These are phyloP conservation scores for Cryptococcus maquisensis DNA, from an alignment of 1,284 basidiomycete species.

Conservation along the genomic window DNA sequence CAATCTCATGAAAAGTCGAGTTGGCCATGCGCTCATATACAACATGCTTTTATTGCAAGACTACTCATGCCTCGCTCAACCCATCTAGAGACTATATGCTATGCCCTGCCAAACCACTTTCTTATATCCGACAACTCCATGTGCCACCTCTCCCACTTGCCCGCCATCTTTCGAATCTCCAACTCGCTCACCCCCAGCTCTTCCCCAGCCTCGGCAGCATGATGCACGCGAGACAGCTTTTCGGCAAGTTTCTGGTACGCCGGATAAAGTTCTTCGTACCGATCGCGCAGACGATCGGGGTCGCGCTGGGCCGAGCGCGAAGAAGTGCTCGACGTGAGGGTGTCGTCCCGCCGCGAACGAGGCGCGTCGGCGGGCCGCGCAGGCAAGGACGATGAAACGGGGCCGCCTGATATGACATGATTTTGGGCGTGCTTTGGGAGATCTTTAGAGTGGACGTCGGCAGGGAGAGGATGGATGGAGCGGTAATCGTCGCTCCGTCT, in stretches of 20 bases:
- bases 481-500: not conserved
- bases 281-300: constrained; percentile 26
- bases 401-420: not conserved
- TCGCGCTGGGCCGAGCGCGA: constrained; percentile 6
- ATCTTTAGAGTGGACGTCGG: too few species aligned
- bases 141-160: constrained; percentile 40
- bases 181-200: constrained; percentile 10
- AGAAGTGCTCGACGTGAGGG: not conserved
- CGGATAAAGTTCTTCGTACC: constrained; percentile 41
- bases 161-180: constrained; percentile 29
- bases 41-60: not conserved
- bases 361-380: not conserved
- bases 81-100: not conserved
- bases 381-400: not conserved
- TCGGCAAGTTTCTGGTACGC: constrained; percentile 32
- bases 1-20: not conserved
- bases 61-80: not conserved
- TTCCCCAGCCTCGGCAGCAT: constrained; percentile 19
- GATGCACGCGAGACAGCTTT: constrained; percentile 24
- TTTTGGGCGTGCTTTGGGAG: not conserved
- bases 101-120: constrained; percentile 28
- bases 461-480: not conserved
- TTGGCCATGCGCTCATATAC: too few species aligned
- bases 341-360: not conserved
- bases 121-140: constrained; percentile 36